These are phyloP conservation scores for Ephemerocybe angulata DNA, from an alignment of 768 basidiomycete species.

Conservation along the genomic window DNA sequence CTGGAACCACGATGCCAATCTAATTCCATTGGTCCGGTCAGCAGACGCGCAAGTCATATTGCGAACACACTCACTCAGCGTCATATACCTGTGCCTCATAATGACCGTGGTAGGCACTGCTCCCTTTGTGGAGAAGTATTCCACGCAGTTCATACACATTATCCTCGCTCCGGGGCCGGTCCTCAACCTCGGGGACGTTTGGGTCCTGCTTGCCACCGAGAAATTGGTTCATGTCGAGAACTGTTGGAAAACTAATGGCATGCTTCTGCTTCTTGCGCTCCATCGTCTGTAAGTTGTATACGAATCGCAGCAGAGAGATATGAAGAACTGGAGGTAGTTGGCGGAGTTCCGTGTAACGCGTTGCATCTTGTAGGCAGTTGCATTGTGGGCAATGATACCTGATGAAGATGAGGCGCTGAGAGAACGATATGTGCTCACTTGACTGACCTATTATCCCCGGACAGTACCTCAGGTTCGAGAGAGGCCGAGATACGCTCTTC, in stretches of 20 bases:
- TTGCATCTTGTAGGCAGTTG: slow-evolving; percentile 69
- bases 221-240: slow-evolving; percentile 70
- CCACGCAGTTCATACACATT: slow-evolving; percentile 80
- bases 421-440: background rate
- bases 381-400: slow-evolving; percentile 85
- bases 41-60: background rate
- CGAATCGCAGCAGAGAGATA: slow-evolving; percentile 90
- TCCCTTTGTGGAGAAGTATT: slow-evolving; percentile 83
- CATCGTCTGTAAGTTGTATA: slow-evolving; percentile 74
- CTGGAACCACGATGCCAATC: slow-evolving; percentile 76
- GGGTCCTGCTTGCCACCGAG: slow-evolving; percentile 26
- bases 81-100: slow-evolving; percentile 87
- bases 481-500: slow-evolving; percentile 67
- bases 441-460: slow-evolving; percentile 79
- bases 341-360: slow-evolving; percentile 66
- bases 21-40: slow-evolving; percentile 27
- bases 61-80: slow-evolving; percentile 45
- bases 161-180: slow-evolving; percentile 8
- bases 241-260: slow-evolving; percentile 69
- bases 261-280: slow-evolving; percentile 88
- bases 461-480: slow-evolving; percentile 66
- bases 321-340: slow-evolving; percentile 84
- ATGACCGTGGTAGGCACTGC: slow-evolving; percentile 90
- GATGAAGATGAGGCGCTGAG: background rate
- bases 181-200: background rate